phyloP scores from a whole-genome alignment of 345 rosid genomes.

The Gossypioides kirkii region DNA sequence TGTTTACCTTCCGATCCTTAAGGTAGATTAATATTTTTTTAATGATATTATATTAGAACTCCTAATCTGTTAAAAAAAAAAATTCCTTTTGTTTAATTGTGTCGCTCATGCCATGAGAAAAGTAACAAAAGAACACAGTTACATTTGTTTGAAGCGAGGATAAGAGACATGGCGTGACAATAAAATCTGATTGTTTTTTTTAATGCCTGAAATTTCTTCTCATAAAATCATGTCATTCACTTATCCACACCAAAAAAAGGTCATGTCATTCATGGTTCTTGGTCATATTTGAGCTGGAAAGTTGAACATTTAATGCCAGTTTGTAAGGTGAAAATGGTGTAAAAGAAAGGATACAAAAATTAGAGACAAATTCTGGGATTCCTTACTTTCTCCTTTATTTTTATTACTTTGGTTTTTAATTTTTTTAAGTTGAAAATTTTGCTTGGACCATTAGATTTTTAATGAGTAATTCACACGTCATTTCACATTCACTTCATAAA shows the following conservation, averaged over 20 bases:
- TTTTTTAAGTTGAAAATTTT: too few species aligned
- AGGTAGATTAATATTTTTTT: neutral
- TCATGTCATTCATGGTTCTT: neutral
- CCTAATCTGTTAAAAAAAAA: neutral
- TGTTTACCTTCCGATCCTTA: neutral
- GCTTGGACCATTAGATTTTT: too few species aligned
- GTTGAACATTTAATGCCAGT: neutral
- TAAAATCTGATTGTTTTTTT: too few species aligned
- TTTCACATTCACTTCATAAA: too few species aligned
- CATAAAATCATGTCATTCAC: too few species aligned
- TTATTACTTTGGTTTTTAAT: too few species aligned
- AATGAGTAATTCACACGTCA: too few species aligned
- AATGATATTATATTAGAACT: neutral
- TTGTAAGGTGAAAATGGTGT: neutral
- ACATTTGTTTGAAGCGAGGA: slow-evolving; percentile 1
- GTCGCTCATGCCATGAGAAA: neutral
- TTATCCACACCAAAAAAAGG: too few species aligned
- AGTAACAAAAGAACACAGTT: neutral
- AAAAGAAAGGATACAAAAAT: neutral
- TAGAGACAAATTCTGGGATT: neutral
- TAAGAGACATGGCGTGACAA: neutral
- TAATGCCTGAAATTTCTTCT: too few species aligned
- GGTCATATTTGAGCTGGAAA: neutral
- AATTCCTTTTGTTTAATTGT: neutral
- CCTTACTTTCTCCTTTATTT: too few species aligned